phyloP scores from a whole-genome alignment of 176 grass and related monocot genomes.

The Pharus latifolius region DNA sequence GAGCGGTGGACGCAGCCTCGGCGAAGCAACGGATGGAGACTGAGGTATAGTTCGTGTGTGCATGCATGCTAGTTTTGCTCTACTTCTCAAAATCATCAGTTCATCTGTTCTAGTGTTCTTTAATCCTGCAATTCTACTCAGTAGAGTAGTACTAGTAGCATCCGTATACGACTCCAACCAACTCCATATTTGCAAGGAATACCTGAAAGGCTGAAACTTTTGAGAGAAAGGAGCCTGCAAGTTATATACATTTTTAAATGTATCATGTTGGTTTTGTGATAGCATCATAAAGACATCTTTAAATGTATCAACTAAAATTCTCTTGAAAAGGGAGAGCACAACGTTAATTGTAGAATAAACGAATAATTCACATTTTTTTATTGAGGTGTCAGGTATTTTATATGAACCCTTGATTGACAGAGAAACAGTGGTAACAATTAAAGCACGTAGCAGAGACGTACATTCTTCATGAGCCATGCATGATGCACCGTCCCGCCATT shows the following conservation, averaged over 20 bases:
- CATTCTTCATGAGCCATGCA: too few relatives aligned
- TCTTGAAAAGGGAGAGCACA: not conserved
- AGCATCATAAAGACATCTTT: not conserved
- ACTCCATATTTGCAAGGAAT: not conserved
- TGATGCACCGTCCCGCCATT: too few relatives aligned
- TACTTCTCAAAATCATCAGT: too few relatives aligned
- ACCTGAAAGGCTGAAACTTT: not conserved
- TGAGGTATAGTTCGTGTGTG: slow-evolving; percentile 37
- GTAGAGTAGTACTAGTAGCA: not conserved
- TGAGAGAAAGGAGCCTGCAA: not conserved
- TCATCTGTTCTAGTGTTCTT: not conserved
- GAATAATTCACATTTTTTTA: too few relatives aligned
- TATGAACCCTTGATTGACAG: too few relatives aligned
- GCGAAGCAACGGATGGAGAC: slow-evolving; percentile 49
- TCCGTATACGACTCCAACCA: not conserved
- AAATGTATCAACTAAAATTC: not conserved
- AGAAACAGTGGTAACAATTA: too few relatives aligned
- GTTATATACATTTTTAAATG: not conserved
- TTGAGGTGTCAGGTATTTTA: too few relatives aligned
- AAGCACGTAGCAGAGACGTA: too few relatives aligned
- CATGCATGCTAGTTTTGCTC: too few relatives aligned
- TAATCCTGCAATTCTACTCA: not conserved
- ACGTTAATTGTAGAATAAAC: too few relatives aligned
- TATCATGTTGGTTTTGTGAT: not conserved
- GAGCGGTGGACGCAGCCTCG: slow-evolving; percentile 30